phyloP scores from a whole-genome alignment of 768 basidiomycete species.

The Collybia sordida region DNA sequence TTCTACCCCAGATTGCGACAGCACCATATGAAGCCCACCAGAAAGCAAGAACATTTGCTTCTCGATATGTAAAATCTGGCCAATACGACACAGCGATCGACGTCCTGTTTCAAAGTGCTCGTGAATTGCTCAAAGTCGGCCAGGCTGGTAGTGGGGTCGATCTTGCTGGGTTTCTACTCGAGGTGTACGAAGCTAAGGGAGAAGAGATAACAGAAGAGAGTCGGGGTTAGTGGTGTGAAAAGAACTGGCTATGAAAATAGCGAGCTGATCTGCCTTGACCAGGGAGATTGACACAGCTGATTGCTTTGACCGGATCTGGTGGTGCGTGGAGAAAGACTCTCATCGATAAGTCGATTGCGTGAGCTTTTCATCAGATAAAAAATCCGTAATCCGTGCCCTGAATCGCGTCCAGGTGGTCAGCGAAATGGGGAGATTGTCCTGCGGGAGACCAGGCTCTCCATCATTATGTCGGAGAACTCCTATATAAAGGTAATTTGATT shows the following conservation, averaged over 20 bases:
- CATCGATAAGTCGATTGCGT: conserved; percentile 84
- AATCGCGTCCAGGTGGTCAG: conserved; percentile 70
- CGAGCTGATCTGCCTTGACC: conserved; percentile 18
- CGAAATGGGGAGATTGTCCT: conserved; percentile 73
- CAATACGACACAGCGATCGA: conserved; percentile 89
- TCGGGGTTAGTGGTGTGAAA: conserved; percentile 55
- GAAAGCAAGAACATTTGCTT: conserved; percentile 93
- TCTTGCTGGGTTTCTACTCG: conserved; percentile 74
- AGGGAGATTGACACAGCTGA: conserved; percentile 90
- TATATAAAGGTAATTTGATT: conserved; percentile 69
- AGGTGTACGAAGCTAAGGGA: conserved; percentile 77
- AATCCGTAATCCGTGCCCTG: conserved; percentile 8
- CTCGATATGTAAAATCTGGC: conserved; percentile 77
- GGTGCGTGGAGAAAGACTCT: conserved; percentile 91
- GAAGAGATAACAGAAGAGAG: conserved; percentile 76
- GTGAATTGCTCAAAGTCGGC: conserved; percentile 84
- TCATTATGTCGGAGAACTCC: conserved; percentile 86
- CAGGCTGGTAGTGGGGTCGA: conserved; percentile 92
- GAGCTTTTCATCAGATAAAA: conserved; percentile 27
- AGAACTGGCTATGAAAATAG: neutral
- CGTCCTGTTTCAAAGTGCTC: conserved; percentile 87
- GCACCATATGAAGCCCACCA: conserved; percentile 95
- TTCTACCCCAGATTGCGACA: conserved; percentile 66
- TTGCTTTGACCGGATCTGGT: conserved; percentile 76
- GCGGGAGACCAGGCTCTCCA: conserved; percentile 88